Evolutionary conservation across 441 rosid species (phyloP), one percentile per base, ranked within the genome.

Genomic region (Erodium texanum): DNA sequence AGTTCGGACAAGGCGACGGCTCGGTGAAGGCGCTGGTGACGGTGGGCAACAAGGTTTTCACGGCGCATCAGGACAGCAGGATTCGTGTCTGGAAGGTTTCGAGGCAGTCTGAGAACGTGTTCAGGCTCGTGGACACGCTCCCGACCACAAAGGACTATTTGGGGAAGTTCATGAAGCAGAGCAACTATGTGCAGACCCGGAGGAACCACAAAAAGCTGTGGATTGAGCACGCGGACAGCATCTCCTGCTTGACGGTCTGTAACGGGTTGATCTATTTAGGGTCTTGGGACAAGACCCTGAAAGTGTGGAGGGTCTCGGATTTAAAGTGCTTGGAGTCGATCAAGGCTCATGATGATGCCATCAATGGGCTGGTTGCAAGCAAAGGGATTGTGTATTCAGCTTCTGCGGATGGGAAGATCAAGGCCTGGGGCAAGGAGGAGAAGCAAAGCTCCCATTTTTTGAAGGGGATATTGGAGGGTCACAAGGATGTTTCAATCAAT

Each of bases 81-180:
- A 48, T 48, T 5, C 54, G 54, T 0, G 54, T 48, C 54, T 48
- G 54, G 54, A 48, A 48, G 54, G 54, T 48, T 0, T 48, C 54
- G 54, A 48, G 54, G 54, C 54, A 18, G 18, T 48, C 54, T 1
- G 54, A 48, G 54, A 48, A 48, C 18, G 54, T 48, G 54, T 48
- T 48, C 18, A 11, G 54, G 18, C 54, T 48, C 54, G 54, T 48
- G 54, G 54, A 48, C 54, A 48, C 54, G 18, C 54, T 48, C 18
- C 54, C 54, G 54, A 48, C 54, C 16, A 48, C 54, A 48, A 48
- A 48, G 7, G 54, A 48, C 54, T 48, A 48, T 48, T 48, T 48
- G 54, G 54, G 54, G 54, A 48, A 48, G 54, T 48, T 48, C 54
- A 48, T 48, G 54, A 48, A 48, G 54, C 54, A 48, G 54, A 48